Percentiles rank a stretch among this genome's conserved stretches.
phyloP scores from a whole-genome alignment of 306 rosid genomes.

The barrel medic (Medicago truncatula) region MtrunA17r5.0-ANR NC_053044.1:32560001-32560500 shows the following conservation, averaged over 20 bases:
- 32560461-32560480: conserved; percentile 1
- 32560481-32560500: not conserved
- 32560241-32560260: conserved; percentile 99
- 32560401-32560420: not conserved
- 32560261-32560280: conserved; percentile 32
- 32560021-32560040: conserved; percentile 96
- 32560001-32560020: conserved; percentile 63
- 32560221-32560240: conserved; percentile 87
- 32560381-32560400: conserved; percentile 13
- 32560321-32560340: conserved; percentile 9
- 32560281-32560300: conserved; percentile 30
- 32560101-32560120: not conserved
- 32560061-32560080: conserved; percentile 95
- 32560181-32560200: conserved; percentile 78
- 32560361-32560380: no score
- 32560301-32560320: not conserved
- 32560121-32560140: conserved; percentile 19
- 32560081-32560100: conserved; percentile 44
- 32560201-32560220: conserved; percentile 94
- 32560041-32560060: conserved; percentile 94
- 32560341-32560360: not conserved
- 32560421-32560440: conserved; percentile 3
- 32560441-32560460: not conserved
- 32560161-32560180: conserved; percentile 41
- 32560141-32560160: conserved; percentile 34